Conservation (phyloP, 2,329 filamentous ascomycete species). For the Diaporthe humulicola region DNA sequence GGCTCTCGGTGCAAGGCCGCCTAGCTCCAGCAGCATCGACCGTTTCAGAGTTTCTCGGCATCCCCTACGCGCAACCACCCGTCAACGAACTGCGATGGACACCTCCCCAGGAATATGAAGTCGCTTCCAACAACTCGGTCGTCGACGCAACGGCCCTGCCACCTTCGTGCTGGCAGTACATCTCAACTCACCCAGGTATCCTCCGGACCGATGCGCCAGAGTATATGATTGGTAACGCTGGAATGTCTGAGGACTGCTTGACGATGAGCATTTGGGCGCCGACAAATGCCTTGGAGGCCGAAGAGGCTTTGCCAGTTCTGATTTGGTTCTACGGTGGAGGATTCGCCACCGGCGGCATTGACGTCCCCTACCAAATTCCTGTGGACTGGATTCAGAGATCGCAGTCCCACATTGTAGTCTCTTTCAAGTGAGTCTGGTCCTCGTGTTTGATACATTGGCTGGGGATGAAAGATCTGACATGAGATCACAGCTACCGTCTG, state of each 20-base stretch:
- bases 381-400: conserved; percentile 56
- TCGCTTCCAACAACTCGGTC: conserved; percentile 44
- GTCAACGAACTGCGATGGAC: conserved; percentile 48
- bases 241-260: conserved; percentile 56
- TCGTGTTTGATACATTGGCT: too few species aligned
- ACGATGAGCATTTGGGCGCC: conserved; percentile 59
- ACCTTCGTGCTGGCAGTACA: conserved; percentile 34
- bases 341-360: conserved; percentile 57
- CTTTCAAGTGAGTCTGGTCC: conserved; percentile 19
- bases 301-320: conserved; percentile 55
- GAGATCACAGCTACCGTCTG: conserved; percentile 45
- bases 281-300: conserved; percentile 36
- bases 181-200: conserved; percentile 12
- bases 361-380: conserved; percentile 61
- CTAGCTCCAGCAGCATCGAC: conserved; percentile 7
- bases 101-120: conserved; percentile 46
- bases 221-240: conserved; percentile 43
- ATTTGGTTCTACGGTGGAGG: conserved; percentile 63
- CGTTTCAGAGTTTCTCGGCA: conserved; percentile 53
- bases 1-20: conserved; percentile 23
- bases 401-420: conserved; percentile 47
- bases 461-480: not conserved
- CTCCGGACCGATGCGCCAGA: conserved; percentile 42
- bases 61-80: conserved; percentile 54
- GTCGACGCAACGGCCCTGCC: conserved; percentile 49